Evolutionary conservation across 2,329 filamentous ascomycete species (phyloP).

Genomic region (Blastomyces gilchristii): DNA sequence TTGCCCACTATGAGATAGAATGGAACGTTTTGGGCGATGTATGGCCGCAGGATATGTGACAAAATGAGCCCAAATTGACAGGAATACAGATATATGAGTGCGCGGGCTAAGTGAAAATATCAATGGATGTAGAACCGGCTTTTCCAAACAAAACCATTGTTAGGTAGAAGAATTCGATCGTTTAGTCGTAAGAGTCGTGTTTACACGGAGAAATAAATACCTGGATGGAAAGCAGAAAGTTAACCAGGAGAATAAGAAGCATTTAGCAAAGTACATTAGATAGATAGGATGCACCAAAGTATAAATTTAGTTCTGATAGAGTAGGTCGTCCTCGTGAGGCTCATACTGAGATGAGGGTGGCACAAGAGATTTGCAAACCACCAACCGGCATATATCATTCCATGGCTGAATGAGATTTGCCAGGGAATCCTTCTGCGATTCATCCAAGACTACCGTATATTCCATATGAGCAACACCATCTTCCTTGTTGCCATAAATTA

Average conservation of each 20-base stretch:
- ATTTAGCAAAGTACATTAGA: neutral
- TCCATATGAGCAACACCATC: neutral
- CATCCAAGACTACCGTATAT: constrained; percentile 1
- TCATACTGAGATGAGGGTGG: neutral
- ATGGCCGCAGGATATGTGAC: neutral
- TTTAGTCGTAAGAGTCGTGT: neutral
- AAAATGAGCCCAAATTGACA: neutral
- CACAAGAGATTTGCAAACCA: neutral
- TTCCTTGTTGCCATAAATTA: neutral
- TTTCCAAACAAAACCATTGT: neutral
- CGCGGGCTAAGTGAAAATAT: neutral
- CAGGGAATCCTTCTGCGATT: neutral
- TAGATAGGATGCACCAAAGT: neutral
- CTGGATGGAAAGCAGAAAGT: neutral
- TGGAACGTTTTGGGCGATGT: neutral
- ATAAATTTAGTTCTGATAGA: neutral
- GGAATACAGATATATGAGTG: neutral
- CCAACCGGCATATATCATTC: neutral
- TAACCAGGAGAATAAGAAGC: neutral
- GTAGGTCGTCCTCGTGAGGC: neutral
- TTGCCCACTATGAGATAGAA: neutral
- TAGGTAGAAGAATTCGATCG: neutral
- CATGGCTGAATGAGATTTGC: neutral
- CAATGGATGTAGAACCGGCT: neutral
- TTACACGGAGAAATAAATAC: neutral